A percentile compares a stretch with the other conserved stretches of the same genome.
phyloP scores from a whole-genome alignment of 2,329 filamentous ascomycete genomes.

The Cladobotryum protrusum region DNA sequence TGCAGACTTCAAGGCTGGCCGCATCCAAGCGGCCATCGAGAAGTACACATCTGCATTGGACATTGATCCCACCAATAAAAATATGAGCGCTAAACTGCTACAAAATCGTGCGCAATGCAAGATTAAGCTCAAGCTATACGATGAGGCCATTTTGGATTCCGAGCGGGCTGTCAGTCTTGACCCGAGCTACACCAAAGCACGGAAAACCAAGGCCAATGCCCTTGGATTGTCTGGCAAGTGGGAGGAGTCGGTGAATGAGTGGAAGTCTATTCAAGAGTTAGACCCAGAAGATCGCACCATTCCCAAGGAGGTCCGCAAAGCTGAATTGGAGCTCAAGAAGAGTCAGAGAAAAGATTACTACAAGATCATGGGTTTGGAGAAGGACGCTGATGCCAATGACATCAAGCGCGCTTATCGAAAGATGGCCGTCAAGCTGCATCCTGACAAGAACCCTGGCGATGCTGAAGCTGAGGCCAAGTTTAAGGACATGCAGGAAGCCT shows the following conservation, averaged over 20 bases:
- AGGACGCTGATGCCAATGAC: constrained; percentile 74
- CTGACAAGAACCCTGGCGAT: constrained; percentile 94
- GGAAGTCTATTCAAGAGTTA: constrained; percentile 77
- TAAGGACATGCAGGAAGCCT: constrained; percentile 96
- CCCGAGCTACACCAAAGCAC: constrained; percentile 78
- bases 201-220: constrained; percentile 90
- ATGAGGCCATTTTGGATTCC: constrained; percentile 77
- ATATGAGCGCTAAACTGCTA: constrained; percentile 88
- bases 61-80: constrained; percentile 81
- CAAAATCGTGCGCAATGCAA: constrained; percentile 88
- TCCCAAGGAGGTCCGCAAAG: constrained; percentile 76
- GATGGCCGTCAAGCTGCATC: constrained; percentile 88
- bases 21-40: constrained; percentile 73
- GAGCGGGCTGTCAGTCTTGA: constrained; percentile 79
- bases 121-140: constrained; percentile 77
- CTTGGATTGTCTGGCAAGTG: constrained; percentile 79
- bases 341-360: constrained; percentile 97
- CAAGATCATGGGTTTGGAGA: constrained; percentile 86
- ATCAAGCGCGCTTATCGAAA: constrained; percentile 98
- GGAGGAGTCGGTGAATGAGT: constrained; percentile 85
- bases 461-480: constrained; percentile 80
- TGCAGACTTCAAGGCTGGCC: constrained; percentile 75
- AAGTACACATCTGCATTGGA: constrained; percentile 78
- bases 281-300: constrained; percentile 78
- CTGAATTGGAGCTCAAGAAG: constrained; percentile 96